These are phyloP conservation scores for Porphyra umbilicalis DNA, from an alignment of 31 red algal species.

Conservation along the genomic window DNA sequence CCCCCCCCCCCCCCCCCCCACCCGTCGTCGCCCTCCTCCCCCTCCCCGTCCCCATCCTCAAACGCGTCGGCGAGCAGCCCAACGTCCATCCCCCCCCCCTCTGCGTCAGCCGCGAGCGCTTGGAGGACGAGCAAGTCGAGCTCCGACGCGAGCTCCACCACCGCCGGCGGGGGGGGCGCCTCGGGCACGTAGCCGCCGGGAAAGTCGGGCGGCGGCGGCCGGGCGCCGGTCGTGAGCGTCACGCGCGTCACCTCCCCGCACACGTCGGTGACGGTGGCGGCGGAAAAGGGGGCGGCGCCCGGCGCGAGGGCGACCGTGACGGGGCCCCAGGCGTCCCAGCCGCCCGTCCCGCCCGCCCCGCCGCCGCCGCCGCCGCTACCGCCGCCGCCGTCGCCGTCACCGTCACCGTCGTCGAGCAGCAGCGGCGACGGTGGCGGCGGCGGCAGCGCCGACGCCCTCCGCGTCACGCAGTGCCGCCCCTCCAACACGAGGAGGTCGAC, in stretches of 20 bases:
- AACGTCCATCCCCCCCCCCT: background rate
- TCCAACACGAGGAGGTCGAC: constrained; percentile 58
- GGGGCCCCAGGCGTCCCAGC: background rate
- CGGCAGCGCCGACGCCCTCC: background rate
- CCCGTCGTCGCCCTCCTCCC: background rate
- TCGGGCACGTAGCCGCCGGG: background rate
- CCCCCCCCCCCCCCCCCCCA: background rate
- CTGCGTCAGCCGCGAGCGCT: background rate
- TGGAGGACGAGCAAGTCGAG: background rate
- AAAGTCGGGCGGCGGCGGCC: background rate
- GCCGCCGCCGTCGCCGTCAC: background rate
- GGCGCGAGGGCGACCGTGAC: background rate
- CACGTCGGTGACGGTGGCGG: background rate
- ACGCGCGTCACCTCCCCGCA: background rate
- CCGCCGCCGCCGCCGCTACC: background rate
- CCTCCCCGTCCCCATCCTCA: background rate
- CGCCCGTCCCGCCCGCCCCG: background rate
- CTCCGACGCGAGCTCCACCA: background rate
- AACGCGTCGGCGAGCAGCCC: background rate
- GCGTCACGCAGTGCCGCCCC: background rate
- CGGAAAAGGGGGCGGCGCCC: background rate
- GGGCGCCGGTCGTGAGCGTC: background rate
- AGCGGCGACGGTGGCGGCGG: background rate
- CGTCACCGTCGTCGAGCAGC: background rate
- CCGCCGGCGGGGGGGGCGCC: background rate